Conservation (phyloP, 306 rosid genomes). For the Cucurbita pepo region DNA sequence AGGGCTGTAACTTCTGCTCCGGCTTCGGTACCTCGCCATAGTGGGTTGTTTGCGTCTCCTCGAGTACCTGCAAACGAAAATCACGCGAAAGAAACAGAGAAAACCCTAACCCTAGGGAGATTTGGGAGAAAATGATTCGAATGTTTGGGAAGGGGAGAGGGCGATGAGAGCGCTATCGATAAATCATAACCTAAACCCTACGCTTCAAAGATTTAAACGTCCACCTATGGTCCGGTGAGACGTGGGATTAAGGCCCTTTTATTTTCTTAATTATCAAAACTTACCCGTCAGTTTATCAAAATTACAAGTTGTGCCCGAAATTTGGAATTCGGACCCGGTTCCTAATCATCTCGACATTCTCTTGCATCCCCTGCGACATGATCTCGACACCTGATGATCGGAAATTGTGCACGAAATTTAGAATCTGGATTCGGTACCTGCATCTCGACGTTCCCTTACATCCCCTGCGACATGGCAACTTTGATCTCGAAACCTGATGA, state of each 20-base stretch:
- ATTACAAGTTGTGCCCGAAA: too few species aligned
- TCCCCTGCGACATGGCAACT: too few species aligned
- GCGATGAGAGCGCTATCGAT: not conserved
- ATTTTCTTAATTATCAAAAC: too few species aligned
- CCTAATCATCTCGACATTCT: too few species aligned
- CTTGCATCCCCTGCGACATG: too few species aligned
- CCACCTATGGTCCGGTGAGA: not conserved
- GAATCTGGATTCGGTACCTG: too few species aligned
- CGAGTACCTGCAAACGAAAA: not conserved
- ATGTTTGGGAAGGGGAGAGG: slow-evolving; percentile 12
- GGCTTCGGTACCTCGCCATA: slow-evolving; percentile 77
- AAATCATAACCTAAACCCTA: not conserved
- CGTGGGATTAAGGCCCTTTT: not conserved
- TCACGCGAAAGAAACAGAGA: not conserved
- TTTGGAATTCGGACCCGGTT: too few species aligned
- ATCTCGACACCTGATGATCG: too few species aligned
- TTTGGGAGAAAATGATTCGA: not conserved
- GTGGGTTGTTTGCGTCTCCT: not conserved
- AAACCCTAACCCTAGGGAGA: slow-evolving; percentile 12
- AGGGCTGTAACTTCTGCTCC: slow-evolving; percentile 86
- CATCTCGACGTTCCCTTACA: too few species aligned
- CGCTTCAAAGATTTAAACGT: not conserved
- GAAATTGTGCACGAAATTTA: too few species aligned
- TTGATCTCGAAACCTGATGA: too few species aligned
- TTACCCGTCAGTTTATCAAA: too few species aligned